phyloP scores from a whole-genome alignment of 2,329 filamentous ascomycete genomes.

The Myriosclerotinia duriaeana region DNA sequence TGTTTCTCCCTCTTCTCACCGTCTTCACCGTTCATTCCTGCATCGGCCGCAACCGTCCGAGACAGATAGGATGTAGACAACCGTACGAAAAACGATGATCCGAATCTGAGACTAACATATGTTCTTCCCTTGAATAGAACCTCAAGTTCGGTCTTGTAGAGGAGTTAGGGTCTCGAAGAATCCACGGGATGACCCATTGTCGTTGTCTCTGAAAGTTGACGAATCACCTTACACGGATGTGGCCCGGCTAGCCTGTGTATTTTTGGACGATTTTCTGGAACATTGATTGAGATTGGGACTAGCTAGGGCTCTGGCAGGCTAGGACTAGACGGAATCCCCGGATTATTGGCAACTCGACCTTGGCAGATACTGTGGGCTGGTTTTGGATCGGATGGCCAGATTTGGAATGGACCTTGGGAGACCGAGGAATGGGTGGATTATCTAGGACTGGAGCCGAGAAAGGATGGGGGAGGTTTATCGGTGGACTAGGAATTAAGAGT shows the following conservation, averaged over 20 bases:
- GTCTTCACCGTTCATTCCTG: slow-evolving; percentile 2
- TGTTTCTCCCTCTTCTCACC: slow-evolving; percentile 20
- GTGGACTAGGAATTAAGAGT: background rate
- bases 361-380: slow-evolving; percentile 14
- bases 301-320: slow-evolving; percentile 6
- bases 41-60: background rate
- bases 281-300: slow-evolving; percentile 27
- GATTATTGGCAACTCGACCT: slow-evolving; percentile 12
- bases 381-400: slow-evolving; percentile 13
- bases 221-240: slow-evolving; percentile 35
- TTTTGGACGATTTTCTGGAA: slow-evolving; percentile 39
- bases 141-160: slow-evolving; percentile 32
- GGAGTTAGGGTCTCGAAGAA: slow-evolving; percentile 25
- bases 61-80: background rate
- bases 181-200: slow-evolving; percentile 16
- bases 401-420: slow-evolving; percentile 7
- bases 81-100: background rate
- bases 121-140: slow-evolving; percentile 25
- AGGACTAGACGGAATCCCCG: slow-evolving; percentile 3
- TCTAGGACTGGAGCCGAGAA: background rate
- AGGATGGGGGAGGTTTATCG: background rate
- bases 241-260: slow-evolving; percentile 37
- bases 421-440: background rate
- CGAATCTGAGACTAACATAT: slow-evolving; percentile 28
- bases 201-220: slow-evolving; percentile 18